Evolutionary conservation across 805 yeast species (phyloP), one percentile per base, ranked within the genome.

Genomic region (Groenewaldozyma tartarivorans): DNA sequence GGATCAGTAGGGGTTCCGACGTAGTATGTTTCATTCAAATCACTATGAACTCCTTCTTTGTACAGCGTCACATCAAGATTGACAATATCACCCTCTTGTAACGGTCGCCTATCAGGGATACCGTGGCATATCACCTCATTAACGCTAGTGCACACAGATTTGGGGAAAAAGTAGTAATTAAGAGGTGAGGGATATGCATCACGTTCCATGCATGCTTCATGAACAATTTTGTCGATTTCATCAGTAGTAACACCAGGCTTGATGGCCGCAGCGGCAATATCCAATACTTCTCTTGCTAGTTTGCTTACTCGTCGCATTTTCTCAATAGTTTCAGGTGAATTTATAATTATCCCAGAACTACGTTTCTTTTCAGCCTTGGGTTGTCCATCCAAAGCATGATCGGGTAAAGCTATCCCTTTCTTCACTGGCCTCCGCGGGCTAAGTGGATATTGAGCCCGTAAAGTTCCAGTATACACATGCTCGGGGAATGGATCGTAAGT

Each of bases 91-190:
- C 98, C 98, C 50, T 90, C 97, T 60, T 84, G 66, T 48, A 92
- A 71, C 26, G 78, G 79, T 41, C 88, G 74, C 64, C 83, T 73
- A 63, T 92, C 98, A 20, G 98, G 98, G 44, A 92, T 83, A 48
- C 98, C 98, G 62, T 92, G 98, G 60, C 98, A 92, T 46, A 92
- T 83, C 43, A 87, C 79, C 67, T 92, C 98, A 62, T 92, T 92
- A 34, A 92, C 81, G 2, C 96, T 86, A 1, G 95, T 86, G 64
- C 98, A 92, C 33, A 85, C 74, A 18, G 92, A 77, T 59, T 87
- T 88, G 33, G 97, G 96, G 66, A 77, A 92, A 62, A 86, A 83
- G 66, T 80, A 88, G 66, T 92, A 92, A 66, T 92, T 92, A 48
- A 90, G 68, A 3, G 98, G 95, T 9, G 96, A 85, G 16, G 98